These are phyloP conservation scores for Puccinia horiana DNA, from an alignment of 1,284 basidiomycete species.

Conservation along the genomic window DNA sequence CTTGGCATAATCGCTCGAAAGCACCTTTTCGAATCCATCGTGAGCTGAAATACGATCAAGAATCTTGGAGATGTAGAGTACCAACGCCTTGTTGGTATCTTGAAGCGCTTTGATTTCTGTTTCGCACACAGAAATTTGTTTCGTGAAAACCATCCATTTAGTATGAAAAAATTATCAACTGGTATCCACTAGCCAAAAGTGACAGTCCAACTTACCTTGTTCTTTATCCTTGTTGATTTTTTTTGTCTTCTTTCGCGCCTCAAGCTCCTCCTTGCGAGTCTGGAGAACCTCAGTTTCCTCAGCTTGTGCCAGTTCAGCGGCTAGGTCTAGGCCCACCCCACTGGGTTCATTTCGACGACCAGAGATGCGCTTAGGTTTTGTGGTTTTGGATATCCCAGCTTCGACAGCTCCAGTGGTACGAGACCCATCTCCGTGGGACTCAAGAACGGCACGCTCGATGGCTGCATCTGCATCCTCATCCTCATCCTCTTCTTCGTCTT, in stretches of 20 bases:
- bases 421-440: slow-evolving; percentile 47
- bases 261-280: slow-evolving; percentile 53
- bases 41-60: slow-evolving; percentile 90
- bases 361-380: slow-evolving; percentile 65
- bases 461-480: slow-evolving; percentile 39
- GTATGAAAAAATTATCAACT: no score
- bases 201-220: slow-evolving; percentile 51
- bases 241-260: slow-evolving; percentile 50
- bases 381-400: slow-evolving; percentile 28
- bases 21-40: slow-evolving; percentile 89
- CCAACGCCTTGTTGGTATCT: slow-evolving; percentile 90
- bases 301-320: slow-evolving; percentile 82
- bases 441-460: slow-evolving; percentile 41
- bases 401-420: slow-evolving; percentile 43
- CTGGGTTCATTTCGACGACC: slow-evolving; percentile 76
- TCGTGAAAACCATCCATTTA: no score
- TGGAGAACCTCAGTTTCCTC: slow-evolving; percentile 75
- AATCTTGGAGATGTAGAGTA: slow-evolving; percentile 91
- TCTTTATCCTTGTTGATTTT: slow-evolving; percentile 55
- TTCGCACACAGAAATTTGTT: slow-evolving; percentile 60
- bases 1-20: slow-evolving; percentile 73
- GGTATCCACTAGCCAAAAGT: not conserved
- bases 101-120: slow-evolving; percentile 83
- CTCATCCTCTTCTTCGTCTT: slow-evolving; percentile 58
- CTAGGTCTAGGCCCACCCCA: slow-evolving; percentile 81